Conservation (phyloP, 192 early-diverging fungal species). For the Chytriomyces sp. region DNA sequence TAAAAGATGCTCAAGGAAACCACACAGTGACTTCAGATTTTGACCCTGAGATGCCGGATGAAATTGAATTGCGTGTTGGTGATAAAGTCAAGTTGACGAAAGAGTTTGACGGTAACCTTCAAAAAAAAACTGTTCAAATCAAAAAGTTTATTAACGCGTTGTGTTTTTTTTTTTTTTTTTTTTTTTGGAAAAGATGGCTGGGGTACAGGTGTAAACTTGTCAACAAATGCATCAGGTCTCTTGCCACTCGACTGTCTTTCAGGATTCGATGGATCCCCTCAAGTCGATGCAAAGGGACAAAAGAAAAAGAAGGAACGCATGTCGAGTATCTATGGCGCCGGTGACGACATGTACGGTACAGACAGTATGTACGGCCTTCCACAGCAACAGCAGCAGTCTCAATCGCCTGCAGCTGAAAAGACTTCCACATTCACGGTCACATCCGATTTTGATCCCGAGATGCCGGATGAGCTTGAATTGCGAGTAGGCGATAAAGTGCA, state of each 20-base stretch:
- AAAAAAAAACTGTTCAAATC: not conserved
- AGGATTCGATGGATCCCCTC: not conserved
- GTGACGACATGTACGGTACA: too few relatives aligned
- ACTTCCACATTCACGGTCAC: not conserved
- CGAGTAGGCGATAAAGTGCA: slow-evolving; percentile 25
- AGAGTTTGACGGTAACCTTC: not conserved
- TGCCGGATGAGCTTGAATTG: slow-evolving; percentile 36
- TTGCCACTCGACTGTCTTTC: slow-evolving; percentile 20
- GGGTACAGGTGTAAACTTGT: slow-evolving; percentile 21
- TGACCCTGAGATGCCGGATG: not conserved
- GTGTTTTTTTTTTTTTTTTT: slow-evolving; percentile 15
- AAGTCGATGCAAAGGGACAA: slow-evolving; percentile 20
- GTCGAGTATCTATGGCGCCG: slow-evolving; percentile 22
- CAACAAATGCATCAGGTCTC: slow-evolving; percentile 16
- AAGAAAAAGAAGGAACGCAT: slow-evolving; percentile 20
- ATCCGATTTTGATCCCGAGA: slow-evolving; percentile 23
- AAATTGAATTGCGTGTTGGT: too few relatives aligned
- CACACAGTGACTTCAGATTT: not conserved
- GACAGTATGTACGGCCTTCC: not conserved
- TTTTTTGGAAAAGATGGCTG: slow-evolving; percentile 21
- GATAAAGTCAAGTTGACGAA: not conserved
- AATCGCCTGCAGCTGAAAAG: not conserved
- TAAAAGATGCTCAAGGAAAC: not conserved
- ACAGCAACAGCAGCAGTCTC: not conserved
- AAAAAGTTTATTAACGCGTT: too few relatives aligned